Evolutionary conservation across 176 grass and related monocot species (phyloP), one percentile per base, ranked within the genome.

Genomic region (Carex parvula): DNA sequence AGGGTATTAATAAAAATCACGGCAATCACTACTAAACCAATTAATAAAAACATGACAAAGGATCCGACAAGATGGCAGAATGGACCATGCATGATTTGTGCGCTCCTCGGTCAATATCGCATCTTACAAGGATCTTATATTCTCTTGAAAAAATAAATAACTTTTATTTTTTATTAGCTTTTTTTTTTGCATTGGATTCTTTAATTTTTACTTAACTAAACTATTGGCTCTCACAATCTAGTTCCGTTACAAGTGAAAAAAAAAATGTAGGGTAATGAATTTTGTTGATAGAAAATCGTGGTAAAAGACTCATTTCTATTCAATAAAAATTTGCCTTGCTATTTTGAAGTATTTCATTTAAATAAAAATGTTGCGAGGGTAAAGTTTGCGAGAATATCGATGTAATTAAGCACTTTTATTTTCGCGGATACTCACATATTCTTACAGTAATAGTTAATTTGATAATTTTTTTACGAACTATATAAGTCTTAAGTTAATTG

Each of bases 151-250:
- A 83, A 21, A 60, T 26, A 37, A n/a, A 3, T 2, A 30, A 24
- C 16, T 67, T 24, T 67, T 53, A 18, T 15, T 83, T 50, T 68
- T 50, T 44, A 20, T 22, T 57, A 64, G 37, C 37, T 39, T 3
- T 39, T 35, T 42, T 59, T 84, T 16, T 24, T 14, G 32, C 67
- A 79, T 88, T 37, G 88, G 88, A 90, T 90, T 65, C 88, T 86
- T 86, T 50, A 50, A 11, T 50, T 80, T 60, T 33, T 32, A 35
- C 42, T 29, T 15, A 55, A 30, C 58, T 72, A 39, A 39, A 26
- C 2, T 73, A 15, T 66, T 20, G 33, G 16, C 71, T 35, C 18
- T 85, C 75, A 88, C 66, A 33, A 81, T 87, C 12, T 59, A 21
- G 24, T 26, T 0, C 26, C 26, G 26, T 83, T 18, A 83, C 79